Evolutionary conservation across 116 monocot genomes (phyloP), one percentile per base, ranked within the genome.

Genomic region (Phalaenopsis hybrid): DNA sequence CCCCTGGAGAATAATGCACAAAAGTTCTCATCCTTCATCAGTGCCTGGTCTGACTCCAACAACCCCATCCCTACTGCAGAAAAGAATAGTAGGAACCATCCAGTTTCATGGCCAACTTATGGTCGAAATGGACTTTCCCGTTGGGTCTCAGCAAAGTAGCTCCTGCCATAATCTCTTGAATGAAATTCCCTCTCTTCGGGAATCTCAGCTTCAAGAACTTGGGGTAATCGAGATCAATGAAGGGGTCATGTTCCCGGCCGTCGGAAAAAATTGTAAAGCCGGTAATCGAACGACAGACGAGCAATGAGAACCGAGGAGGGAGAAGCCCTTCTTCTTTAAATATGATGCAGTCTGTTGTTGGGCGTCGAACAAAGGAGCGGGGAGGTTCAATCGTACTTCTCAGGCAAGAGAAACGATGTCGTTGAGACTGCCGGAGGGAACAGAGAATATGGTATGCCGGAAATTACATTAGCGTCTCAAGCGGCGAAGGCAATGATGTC

Each of bases 401-500:
- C 3, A 18, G 16, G 31, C 63, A 31, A 25, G 74, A 69, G 87
- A 85, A 44, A 79, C 67, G 10, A 4, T 37, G 75, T 87, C 87
- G 79, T 90, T 87, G 17, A 87, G 87, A n/a, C 90, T 81, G 48
- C 90, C 90, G 12, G 83, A 57, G 57, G 90, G 87, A 79, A 90
- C 87, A 37, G 55, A 16, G n/a, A 91, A 45, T 78, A 77, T 65
- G 84, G 63, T 82, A 77, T 80, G 79, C 89, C 89, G 79, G 87
- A 48, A 8, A 91, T 75, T 16, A 49, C 18, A 44, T 81, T 58
- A 70, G 85, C 83, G 78, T 89, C 89, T 65, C 92, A 89, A 46
- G 94, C 86, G 4, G 94, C 94, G 34, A 94, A 84, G 50, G 94
- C 92, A 13, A 94, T 77, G 86, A 94, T 92, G 86, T 94, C 94